These are phyloP conservation scores for Fonsecaea pedrosoi DNA, from an alignment of 2,329 filamentous ascomycete species.

Conservation along the genomic window DNA sequence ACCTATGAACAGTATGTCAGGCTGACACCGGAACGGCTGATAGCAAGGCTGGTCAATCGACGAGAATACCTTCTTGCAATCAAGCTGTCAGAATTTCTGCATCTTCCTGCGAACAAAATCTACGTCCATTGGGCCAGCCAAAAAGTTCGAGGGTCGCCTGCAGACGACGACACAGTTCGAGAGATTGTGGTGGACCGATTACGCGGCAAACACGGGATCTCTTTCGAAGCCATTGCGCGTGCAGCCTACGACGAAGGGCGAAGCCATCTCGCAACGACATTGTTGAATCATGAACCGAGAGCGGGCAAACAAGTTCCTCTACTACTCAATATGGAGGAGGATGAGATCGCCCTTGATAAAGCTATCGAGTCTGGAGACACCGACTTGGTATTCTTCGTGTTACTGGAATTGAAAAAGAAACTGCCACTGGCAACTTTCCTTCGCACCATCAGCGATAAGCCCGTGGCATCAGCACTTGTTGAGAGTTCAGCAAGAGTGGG, in stretches of 20 bases:
- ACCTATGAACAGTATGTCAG: constrained; percentile 94
- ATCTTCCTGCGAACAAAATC: constrained; percentile 83
- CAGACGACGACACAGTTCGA: constrained; percentile 88
- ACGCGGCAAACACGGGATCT: constrained; percentile 87
- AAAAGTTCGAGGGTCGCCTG: constrained; percentile 84
- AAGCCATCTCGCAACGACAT: constrained; percentile 82
- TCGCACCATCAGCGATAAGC: constrained; percentile 82
- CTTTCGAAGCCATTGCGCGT: constrained; percentile 90
- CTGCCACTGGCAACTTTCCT: constrained; percentile 91
- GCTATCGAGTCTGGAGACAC: constrained; percentile 95
- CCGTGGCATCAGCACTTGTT: constrained; percentile 85
- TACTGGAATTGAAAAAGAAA: constrained; percentile 87
- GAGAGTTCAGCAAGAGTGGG: constrained; percentile 82
- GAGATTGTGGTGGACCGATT: constrained; percentile 84
- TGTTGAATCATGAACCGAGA: constrained; percentile 91
- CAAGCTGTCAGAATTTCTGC: constrained; percentile 84
- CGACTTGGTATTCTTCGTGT: constrained; percentile 87
- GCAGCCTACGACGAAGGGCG: constrained; percentile 95
- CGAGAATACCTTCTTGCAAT: constrained; percentile 91
- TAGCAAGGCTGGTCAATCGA: constrained; percentile 82
- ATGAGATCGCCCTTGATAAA: constrained; percentile 92
- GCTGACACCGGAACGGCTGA: constrained; percentile 85
- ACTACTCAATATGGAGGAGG: constrained; percentile 92
- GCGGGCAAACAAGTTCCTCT: constrained; percentile 96
- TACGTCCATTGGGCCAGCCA: constrained; percentile 97